Evolutionary conservation across 139 green algal genomes (phyloP).

Genomic region (Chlamydomonas eustigma): DNA sequence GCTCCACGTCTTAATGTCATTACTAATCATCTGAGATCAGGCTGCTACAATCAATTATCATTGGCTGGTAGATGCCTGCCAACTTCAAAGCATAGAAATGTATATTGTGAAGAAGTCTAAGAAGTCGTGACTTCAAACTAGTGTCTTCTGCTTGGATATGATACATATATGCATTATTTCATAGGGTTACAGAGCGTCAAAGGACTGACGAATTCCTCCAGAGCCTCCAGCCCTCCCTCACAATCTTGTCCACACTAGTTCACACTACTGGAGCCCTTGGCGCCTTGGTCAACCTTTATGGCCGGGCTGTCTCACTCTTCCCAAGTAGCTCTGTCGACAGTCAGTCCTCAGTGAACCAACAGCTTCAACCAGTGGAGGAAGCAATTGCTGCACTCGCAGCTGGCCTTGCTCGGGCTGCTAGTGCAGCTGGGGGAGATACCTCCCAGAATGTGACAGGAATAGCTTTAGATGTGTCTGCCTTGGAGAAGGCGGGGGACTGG

Average conservation of each 20-base stretch:
- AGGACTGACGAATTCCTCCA: not conserved
- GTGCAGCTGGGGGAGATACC: not conserved
- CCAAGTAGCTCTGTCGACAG: not conserved
- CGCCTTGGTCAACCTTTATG: not conserved
- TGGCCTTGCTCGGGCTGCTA: not conserved
- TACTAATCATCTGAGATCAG: no score
- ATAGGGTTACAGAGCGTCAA: not conserved
- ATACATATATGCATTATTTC: not conserved
- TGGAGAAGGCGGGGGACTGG: not conserved
- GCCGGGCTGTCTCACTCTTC: no score
- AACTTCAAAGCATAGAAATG: not conserved
- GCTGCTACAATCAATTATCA: not conserved
- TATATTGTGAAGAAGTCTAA: not conserved
- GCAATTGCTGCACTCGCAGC: not conserved
- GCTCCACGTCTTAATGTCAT: no score
- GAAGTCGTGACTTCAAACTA: not conserved
- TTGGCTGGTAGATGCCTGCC: not conserved
- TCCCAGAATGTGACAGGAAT: not conserved
- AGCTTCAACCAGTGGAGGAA: not conserved
- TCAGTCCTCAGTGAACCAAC: not conserved
- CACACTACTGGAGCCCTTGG: not conserved
- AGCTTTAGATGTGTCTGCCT: not conserved
- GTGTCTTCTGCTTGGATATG: not conserved
- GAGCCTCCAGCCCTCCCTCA: not conserved
- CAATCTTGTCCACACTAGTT: not conserved